Conservation (phyloP, 2,329 filamentous ascomycete genomes). For the Rachicladosporium sp. region DNA sequence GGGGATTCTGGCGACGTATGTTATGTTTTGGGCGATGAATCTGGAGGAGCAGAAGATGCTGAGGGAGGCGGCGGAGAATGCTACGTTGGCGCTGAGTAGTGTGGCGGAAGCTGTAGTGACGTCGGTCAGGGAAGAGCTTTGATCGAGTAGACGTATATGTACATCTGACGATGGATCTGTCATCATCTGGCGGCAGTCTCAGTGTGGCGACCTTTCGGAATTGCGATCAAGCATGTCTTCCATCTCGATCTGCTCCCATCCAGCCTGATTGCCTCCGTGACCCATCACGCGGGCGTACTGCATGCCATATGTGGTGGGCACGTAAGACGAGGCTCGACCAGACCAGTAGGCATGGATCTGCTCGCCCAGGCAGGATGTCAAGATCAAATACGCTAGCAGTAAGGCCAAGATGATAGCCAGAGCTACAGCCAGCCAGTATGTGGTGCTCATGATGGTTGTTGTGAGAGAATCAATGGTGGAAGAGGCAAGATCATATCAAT, state of each 20-base stretch:
- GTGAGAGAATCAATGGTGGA: too few species aligned
- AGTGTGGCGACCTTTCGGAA: too few species aligned
- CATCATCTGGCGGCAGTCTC: too few species aligned
- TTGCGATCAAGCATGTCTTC: conserved; percentile 41
- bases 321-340: conserved; percentile 29
- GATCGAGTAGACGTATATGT: too few species aligned
- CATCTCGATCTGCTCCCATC: conserved; percentile 52
- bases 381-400: conserved; percentile 34
- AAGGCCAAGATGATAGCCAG: conserved; percentile 14
- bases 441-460: too few species aligned
- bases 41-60: conserved; percentile 1
- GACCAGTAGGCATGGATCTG: conserved; percentile 36
- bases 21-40: conserved; percentile 5
- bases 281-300: conserved; percentile 45
- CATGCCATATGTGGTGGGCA: conserved; percentile 37
- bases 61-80: conserved; percentile 1
- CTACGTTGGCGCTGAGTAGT: conserved; percentile 1
- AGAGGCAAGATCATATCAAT: too few species aligned
- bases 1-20: conserved; percentile 1
- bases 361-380: conserved; percentile 45
- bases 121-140: too few species aligned
- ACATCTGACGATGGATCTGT: too few species aligned
- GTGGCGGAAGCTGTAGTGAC: neutral
- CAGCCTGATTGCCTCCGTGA: conserved; percentile 38
- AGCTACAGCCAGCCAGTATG: too few species aligned